Base-by-base conservation (phyloP, 805 yeast species). In the Lipomyces lipofer region DNA sequence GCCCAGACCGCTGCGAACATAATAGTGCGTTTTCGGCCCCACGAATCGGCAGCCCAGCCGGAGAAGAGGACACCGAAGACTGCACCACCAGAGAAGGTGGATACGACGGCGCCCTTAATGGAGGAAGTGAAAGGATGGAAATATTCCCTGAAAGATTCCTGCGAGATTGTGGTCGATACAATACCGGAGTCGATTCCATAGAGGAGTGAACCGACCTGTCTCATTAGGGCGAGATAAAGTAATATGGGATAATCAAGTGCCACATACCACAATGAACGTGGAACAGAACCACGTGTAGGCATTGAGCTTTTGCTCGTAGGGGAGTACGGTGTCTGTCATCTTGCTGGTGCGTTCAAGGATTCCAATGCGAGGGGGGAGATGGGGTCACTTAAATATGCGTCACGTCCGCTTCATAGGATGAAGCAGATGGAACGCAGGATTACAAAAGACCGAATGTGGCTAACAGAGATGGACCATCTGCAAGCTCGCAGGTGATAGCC, bases 1-100 rank as follows among this genome's bases (percentile, higher is more conserved):
- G 85, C 78, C 58, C 84, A 71, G 13, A 77, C 54, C 4, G 84
- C 76, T 62, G 86, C 86, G 33, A 81, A 48, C 42, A 75, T 73
- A 57, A 83, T 78, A 45, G 81, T 73, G 27, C 24, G 39, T 79
- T 82, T 78, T 73, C 90, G 80, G 10, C 51, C 51, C 36, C 43
- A 51, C 5, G 33, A n/a, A 24, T 52, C 52, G 33, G 56, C 51
- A 4, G 56, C 43, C 52, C 47, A 51, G 46, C 74, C 74, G 48
- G 73, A 67, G 43, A 69, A 52, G 8, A 72, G 63, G 10, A 72
- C 64, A n/a, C 78, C 79, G 59, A 72, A 73, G 59, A 74, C 73
- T 4, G 78, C 77, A 27, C 78, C 78, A 4, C 74, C 78, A 46
- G 74, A 74, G 62, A 75, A 75, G 9, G 74, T 71, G 4, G 77